A percentile compares a stretch with the other conserved stretches of the same genome.
These are phyloP conservation scores for Talaromyces rugulosus DNA, from an alignment of 2,329 filamentous ascomycete genomes.

Conservation along the genomic window DNA sequence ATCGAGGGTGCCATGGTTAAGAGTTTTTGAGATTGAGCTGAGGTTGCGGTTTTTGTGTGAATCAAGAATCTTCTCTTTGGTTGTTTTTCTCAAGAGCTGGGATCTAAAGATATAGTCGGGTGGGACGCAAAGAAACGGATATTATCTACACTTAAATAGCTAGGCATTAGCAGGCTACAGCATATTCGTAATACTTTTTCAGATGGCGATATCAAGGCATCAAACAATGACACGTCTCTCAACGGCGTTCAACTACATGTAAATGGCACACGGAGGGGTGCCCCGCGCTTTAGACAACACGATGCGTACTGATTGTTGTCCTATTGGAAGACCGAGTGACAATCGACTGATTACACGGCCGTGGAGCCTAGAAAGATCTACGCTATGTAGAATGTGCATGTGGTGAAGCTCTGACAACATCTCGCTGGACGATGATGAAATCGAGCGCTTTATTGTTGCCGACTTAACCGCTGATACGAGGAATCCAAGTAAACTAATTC, in stretches of 20 bases:
- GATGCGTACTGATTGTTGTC: background rate
- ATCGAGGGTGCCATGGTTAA: background rate
- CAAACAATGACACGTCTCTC: background rate
- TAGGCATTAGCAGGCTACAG: background rate
- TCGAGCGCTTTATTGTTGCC: background rate
- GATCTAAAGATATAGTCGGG: background rate
- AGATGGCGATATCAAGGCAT: background rate
- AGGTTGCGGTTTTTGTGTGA: background rate
- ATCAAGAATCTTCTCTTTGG: background rate
- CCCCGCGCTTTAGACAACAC: background rate
- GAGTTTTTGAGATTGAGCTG: background rate
- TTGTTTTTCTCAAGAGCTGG: background rate
- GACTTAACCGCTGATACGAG: background rate
- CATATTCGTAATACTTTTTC: background rate
- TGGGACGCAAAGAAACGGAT: background rate
- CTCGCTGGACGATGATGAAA: background rate
- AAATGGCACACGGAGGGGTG: background rate
- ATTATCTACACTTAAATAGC: background rate
- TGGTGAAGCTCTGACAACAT: constrained; percentile 1
- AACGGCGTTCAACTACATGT: background rate
- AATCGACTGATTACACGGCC: background rate
- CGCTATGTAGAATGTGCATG: background rate
- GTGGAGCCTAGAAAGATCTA: background rate
- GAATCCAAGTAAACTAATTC: background rate
- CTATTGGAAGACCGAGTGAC: background rate